Evolutionary conservation across 78 protist genomes (phyloP).

Genomic region (Speleostelium caveatum): DNA sequence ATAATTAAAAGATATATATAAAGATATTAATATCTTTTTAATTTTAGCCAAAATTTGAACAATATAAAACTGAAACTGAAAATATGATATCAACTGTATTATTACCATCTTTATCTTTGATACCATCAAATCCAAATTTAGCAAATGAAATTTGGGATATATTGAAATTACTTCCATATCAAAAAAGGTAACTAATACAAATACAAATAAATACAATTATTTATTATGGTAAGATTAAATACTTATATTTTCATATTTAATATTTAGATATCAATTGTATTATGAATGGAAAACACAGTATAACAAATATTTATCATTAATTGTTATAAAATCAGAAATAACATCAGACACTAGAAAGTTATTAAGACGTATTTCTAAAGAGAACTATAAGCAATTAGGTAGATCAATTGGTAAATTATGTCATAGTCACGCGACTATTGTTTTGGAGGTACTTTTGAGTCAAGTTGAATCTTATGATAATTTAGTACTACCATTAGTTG

Average conservation of each 20-base stretch:
- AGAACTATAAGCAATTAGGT: constrained; percentile 81
- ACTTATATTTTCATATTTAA: too few species aligned
- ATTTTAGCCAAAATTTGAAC: constrained; percentile 7
- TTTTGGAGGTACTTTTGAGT: constrained; percentile 49
- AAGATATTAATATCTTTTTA: background rate
- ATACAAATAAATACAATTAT: too few species aligned
- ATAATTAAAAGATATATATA: background rate
- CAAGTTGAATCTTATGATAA: constrained; percentile 75
- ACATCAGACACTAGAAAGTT: constrained; percentile 41
- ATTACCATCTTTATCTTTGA: constrained; percentile 43
- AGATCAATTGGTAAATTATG: constrained; percentile 75
- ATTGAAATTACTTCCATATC: constrained; percentile 20
- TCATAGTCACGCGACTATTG: constrained; percentile 48
- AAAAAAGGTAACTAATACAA: too few species aligned
- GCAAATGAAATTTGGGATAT: constrained; percentile 65
- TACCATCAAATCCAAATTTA: constrained; percentile 15
- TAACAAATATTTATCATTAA: background rate
- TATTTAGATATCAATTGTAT: constrained; percentile 67
- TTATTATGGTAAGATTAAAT: too few species aligned
- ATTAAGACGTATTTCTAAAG: constrained; percentile 79
- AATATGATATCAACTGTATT: background rate
- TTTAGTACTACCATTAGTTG: constrained; percentile 70
- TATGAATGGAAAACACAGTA: constrained; percentile 40
- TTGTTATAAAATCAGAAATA: background rate
- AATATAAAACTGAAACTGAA: constrained; percentile 33